phyloP scores from a whole-genome alignment of 306 rosid species.

The Morella rubra region DNA sequence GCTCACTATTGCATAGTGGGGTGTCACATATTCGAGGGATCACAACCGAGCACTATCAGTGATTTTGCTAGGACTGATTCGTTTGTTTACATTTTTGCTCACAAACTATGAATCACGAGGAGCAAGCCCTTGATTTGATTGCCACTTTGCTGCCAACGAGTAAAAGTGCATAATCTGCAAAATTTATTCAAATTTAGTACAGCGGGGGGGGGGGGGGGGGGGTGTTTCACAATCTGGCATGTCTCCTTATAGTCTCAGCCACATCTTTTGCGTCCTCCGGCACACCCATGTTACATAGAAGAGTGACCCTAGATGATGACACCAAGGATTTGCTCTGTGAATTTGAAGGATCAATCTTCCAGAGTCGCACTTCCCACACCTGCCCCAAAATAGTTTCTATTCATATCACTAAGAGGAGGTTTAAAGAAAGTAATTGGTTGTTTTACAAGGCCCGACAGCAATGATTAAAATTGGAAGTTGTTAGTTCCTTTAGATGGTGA shows the following conservation, averaged over 20 bases:
- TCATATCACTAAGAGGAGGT: background rate
- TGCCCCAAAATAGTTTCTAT: conserved; percentile 14
- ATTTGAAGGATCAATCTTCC: conserved; percentile 69
- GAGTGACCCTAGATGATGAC: conserved; percentile 75
- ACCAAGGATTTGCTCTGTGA: conserved; percentile 41
- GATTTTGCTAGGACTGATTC: too few species aligned
- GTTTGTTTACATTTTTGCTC: background rate
- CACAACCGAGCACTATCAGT: too few species aligned
- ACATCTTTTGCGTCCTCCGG: conserved; percentile 69
- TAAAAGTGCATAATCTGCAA: background rate
- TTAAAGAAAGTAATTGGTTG: background rate
- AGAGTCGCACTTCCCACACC: conserved; percentile 81
- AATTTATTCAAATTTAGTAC: background rate
- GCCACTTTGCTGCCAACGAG: background rate
- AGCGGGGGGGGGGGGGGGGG: too few species aligned
- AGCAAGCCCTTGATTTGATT: background rate
- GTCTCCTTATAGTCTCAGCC: conserved; percentile 43
- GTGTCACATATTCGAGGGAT: too few species aligned
- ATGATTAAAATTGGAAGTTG: background rate
- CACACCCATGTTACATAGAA: conserved; percentile 64
- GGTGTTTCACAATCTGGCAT: conserved; percentile 48
- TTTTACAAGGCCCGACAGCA: too few species aligned
- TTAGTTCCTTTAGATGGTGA: background rate
- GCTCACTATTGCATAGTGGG: background rate
- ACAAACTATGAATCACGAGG: background rate